Percentiles rank a stretch among this genome's conserved stretches.
phyloP scores from a whole-genome alignment of 2,329 filamentous ascomycete species.

The Plenodomus biglobosus region DNA sequence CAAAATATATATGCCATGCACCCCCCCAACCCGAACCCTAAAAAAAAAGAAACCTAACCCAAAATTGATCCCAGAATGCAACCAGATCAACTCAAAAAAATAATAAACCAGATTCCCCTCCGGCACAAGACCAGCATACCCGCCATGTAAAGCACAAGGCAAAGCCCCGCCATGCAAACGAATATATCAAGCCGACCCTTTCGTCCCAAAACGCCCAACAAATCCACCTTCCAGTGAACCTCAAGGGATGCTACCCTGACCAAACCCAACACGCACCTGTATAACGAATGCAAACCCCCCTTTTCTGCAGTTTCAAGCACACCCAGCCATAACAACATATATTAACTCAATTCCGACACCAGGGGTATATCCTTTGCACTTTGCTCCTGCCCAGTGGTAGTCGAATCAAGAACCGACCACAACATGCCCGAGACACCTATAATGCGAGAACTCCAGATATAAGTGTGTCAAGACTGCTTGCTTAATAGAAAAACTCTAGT shows the following conservation, averaged over 20 bases:
- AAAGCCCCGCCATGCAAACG: constrained; percentile 31
- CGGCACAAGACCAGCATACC: too few species aligned
- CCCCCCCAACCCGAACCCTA: too few species aligned
- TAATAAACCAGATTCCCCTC: too few species aligned
- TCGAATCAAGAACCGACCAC: constrained; percentile 8
- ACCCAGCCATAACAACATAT: constrained; percentile 30
- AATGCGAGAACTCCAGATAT: constrained; percentile 48
- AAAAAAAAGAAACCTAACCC: too few species aligned
- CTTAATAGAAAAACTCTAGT: constrained; percentile 29
- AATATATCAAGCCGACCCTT: constrained; percentile 6
- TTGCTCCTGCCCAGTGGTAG: neutral
- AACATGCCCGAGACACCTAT: constrained; percentile 46
- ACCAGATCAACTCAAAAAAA: too few species aligned
- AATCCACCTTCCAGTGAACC: neutral
- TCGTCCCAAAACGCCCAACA: neutral
- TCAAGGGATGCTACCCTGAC: neutral
- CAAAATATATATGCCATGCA: too few species aligned
- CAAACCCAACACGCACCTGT: neutral
- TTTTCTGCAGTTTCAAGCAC: neutral
- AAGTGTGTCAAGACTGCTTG: constrained; percentile 42
- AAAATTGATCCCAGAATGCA: too few species aligned
- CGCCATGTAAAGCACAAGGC: too few species aligned
- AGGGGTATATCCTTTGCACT: neutral
- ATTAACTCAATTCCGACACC: neutral
- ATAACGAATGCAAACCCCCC: neutral